A percentile compares a stretch with the other conserved stretches of the same genome.
Conservation (phyloP, 2,329 filamentous ascomycete genomes). For the Diaporthe citriasiana region DNA sequence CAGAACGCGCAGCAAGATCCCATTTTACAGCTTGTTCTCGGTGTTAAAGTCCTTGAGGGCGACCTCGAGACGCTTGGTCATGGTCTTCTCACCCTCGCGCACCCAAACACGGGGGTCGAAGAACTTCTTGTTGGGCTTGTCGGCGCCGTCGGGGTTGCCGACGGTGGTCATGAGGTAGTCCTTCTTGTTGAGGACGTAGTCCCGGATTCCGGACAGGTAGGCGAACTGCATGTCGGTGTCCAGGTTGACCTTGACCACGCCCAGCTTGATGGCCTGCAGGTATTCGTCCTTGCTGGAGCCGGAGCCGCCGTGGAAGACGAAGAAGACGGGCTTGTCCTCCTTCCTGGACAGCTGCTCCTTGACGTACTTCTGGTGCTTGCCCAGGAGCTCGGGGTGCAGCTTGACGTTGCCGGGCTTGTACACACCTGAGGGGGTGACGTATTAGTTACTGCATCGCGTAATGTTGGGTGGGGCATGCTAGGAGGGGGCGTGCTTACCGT, state of each 20-base stretch:
- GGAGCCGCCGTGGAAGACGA: conserved; percentile 99
- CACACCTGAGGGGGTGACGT: conserved; percentile 70
- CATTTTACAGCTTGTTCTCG: conserved; percentile 78
- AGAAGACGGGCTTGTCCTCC: conserved; percentile 94
- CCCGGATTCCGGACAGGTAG: conserved; percentile 91
- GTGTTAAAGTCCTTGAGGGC: conserved; percentile 95
- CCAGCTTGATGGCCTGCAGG: conserved; percentile 87
- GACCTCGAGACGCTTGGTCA: conserved; percentile 83
- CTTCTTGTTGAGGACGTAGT: conserved; percentile 95
- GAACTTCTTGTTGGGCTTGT: conserved; percentile 99
- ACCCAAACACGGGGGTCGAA: conserved; percentile 95
- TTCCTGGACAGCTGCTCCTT: conserved; percentile 80
- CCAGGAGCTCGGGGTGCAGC: conserved; percentile 94
- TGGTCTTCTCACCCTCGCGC: conserved; percentile 96
- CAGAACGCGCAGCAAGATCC: not conserved
- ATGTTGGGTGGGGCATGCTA: not conserved
- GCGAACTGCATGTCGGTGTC: conserved; percentile 98
- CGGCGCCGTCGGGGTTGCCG: conserved; percentile 88
- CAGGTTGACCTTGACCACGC: conserved; percentile 99
- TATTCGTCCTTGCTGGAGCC: conserved; percentile 94
- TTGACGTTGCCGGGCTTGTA: conserved; percentile 97
- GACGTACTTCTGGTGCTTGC: conserved; percentile 96
- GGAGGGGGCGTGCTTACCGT: conserved; percentile 56
- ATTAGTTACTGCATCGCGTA: not conserved
- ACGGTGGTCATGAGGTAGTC: conserved; percentile 90